phyloP scores from a whole-genome alignment of 1,284 basidiomycete species.

The Cutaneotrichosporon mucoides region DNA sequence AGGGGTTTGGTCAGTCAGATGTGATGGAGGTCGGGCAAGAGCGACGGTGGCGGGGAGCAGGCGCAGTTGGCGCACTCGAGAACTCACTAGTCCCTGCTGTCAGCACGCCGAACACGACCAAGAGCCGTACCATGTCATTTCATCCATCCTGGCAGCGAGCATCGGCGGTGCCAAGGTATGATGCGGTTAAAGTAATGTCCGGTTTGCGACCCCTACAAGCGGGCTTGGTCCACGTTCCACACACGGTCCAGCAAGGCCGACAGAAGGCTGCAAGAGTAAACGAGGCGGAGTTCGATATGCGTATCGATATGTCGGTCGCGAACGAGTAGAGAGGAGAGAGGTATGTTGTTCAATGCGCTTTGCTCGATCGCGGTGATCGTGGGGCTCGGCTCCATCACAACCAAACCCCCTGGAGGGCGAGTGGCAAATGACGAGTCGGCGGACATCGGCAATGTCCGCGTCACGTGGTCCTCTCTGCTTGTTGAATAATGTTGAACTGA shows the following conservation, averaged over 20 bases:
- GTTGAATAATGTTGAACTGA: constrained; percentile 3
- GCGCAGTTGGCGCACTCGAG: background rate
- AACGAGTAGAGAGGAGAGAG: too few species aligned
- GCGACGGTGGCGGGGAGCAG: background rate
- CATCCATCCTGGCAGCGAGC: constrained; percentile 23
- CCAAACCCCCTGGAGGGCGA: background rate
- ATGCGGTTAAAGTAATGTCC: too few species aligned
- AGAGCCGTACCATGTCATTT: constrained; percentile 21
- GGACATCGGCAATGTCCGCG: background rate
- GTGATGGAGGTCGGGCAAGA: background rate
- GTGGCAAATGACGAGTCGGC: background rate
- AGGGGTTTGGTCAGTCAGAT: background rate
- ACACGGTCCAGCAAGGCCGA: too few species aligned
- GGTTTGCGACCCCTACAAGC: too few species aligned
- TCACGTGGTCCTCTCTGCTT: background rate
- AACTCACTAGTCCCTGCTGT: constrained; percentile 33
- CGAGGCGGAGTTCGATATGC: background rate
- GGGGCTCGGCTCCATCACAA: background rate
- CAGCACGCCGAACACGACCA: background rate
- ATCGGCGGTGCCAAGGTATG: background rate
- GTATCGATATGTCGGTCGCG: too few species aligned
- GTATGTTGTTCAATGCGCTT: too few species aligned
- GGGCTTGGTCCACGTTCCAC: too few species aligned
- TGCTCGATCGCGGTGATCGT: too few species aligned
- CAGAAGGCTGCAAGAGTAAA: background rate